These are phyloP conservation scores for Podospora pseudopauciseta DNA, from an alignment of 495 filamentous ascomycete species.

Conservation along the genomic window DNA sequence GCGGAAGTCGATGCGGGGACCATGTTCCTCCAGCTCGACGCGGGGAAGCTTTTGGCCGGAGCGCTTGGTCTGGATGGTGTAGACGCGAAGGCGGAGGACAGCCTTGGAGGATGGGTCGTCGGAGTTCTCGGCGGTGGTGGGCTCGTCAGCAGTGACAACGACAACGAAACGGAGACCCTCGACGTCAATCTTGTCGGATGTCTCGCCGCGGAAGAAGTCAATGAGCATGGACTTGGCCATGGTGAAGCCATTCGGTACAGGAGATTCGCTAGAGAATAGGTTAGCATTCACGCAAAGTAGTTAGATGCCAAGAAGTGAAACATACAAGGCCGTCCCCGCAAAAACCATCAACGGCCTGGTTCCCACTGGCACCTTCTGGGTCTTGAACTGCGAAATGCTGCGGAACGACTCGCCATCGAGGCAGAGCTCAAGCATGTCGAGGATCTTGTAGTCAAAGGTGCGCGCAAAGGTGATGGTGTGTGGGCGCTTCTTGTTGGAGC, in stretches of 20 bases:
- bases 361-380: slow-evolving; percentile 73
- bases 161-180: slow-evolving; percentile 90
- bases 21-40: slow-evolving; percentile 92
- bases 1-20: slow-evolving; percentile 90
- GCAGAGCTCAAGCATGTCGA: slow-evolving; percentile 89
- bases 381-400: slow-evolving; percentile 72
- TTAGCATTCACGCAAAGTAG: neutral
- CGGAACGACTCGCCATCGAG: slow-evolving; percentile 66
- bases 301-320: neutral
- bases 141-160: slow-evolving; percentile 73
- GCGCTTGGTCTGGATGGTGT: slow-evolving; percentile 77
- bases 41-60: slow-evolving; percentile 82
- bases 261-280: slow-evolving; percentile 53
- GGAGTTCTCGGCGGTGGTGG: slow-evolving; percentile 28
- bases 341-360: slow-evolving; percentile 86
- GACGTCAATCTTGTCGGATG: slow-evolving; percentile 76
- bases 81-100: slow-evolving; percentile 74
- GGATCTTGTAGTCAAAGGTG: slow-evolving; percentile 75
- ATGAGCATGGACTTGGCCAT: slow-evolving; percentile 81
- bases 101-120: slow-evolving; percentile 57
- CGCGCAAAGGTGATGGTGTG: slow-evolving; percentile 81
- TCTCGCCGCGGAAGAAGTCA: slow-evolving; percentile 78
- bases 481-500: slow-evolving; percentile 87
- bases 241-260: slow-evolving; percentile 66
- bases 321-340: slow-evolving; percentile 67